Conservation (phyloP, 345 rosid genomes). For the Eucalyptus polyanthemos region DNA sequence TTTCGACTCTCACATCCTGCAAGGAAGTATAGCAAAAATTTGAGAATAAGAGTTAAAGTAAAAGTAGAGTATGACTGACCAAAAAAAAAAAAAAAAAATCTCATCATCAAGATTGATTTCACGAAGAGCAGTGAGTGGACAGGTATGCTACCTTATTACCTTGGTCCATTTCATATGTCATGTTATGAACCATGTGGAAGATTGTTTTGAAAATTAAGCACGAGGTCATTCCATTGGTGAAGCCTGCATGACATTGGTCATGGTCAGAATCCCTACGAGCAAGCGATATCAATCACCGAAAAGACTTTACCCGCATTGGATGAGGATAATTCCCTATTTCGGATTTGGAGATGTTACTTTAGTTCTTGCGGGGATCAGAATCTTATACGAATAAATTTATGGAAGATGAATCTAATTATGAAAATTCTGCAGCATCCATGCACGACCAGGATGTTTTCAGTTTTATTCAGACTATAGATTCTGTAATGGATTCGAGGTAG, state of each 20-base stretch:
- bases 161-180: not conserved
- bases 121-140: conserved; percentile 80
- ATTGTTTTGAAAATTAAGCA: conserved; percentile 21
- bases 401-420: not conserved
- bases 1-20: fast-evolving
- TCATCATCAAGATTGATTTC: conserved; percentile 80
- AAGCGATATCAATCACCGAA: conserved; percentile 72
- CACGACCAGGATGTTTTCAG: not conserved
- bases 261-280: conserved; percentile 58
- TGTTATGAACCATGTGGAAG: not conserved
- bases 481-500: not conserved
- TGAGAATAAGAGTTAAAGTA: fast-evolving
- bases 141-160: conserved; percentile 20
- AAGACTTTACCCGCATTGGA: conserved; percentile 64
- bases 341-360: conserved; percentile 55
- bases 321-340: conserved; percentile 75
- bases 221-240: conserved; percentile 46
- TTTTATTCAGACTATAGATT: not conserved
- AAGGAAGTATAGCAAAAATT: fast-evolving
- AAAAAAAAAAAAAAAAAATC: not conserved
- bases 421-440: not conserved
- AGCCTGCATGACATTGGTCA: conserved; percentile 52
- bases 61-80: too few species aligned
- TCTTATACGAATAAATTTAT: not conserved
- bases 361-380: not conserved